Conservation (phyloP, 73 alveolate genomes). For the Paramecium biaurelia region DNA sequence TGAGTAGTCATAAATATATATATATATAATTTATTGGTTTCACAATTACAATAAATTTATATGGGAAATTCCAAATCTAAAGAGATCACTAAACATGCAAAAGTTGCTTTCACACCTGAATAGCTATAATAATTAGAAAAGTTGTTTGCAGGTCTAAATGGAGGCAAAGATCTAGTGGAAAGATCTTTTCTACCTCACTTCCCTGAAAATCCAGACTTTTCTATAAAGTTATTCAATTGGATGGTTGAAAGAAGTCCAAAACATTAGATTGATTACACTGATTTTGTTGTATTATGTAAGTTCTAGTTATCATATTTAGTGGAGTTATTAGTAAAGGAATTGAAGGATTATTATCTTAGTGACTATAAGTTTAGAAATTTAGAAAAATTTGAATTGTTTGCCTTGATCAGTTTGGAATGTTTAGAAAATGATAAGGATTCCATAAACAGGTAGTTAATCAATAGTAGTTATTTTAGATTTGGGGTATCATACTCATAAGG, state of each 20-base stretch:
- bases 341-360: constrained; percentile 33
- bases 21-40: not conserved
- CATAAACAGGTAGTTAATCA: constrained; percentile 13
- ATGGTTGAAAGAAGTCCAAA: constrained; percentile 1
- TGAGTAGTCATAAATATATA: not conserved
- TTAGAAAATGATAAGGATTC: constrained; percentile 38
- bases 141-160: not conserved
- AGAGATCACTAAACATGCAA: constrained; percentile 24
- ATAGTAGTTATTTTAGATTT: not conserved
- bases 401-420: constrained; percentile 24
- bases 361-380: constrained; percentile 38
- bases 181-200: not conserved
- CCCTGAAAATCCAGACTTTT: constrained; percentile 51
- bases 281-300: not conserved
- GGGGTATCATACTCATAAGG: constrained; percentile 9
- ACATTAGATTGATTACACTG: not conserved
- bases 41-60: not conserved
- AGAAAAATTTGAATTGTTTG: constrained; percentile 50
- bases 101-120: constrained; percentile 47
- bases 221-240: constrained; percentile 31
- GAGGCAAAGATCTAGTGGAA: not conserved
- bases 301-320: not conserved
- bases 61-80: constrained; percentile 50
- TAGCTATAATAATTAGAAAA: not conserved
- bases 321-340: constrained; percentile 21